These are phyloP conservation scores for Xylaria sp. DNA, from an alignment of 2,329 filamentous ascomycete species.

Conservation along the genomic window DNA sequence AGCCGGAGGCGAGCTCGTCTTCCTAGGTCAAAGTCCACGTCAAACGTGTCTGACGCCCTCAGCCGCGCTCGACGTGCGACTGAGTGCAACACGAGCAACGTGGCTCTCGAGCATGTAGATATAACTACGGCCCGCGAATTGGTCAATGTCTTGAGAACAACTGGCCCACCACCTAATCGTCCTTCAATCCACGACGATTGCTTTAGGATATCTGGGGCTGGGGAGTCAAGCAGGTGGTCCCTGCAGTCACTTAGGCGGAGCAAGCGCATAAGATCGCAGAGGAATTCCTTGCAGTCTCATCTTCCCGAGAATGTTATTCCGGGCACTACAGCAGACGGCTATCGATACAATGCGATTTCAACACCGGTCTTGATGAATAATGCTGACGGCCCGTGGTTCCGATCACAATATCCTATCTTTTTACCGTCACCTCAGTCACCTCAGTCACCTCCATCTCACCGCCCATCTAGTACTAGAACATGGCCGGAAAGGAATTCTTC, in stretches of 20 bases:
- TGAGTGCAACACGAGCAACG: slow-evolving; percentile 23
- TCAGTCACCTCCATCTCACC: slow-evolving; percentile 4
- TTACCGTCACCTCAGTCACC: slow-evolving; percentile 14
- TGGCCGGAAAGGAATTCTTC: slow-evolving; percentile 34
- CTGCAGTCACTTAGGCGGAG: slow-evolving; percentile 31
- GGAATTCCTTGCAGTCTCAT: slow-evolving; percentile 17
- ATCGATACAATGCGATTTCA: slow-evolving; percentile 30
- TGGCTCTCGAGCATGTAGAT: slow-evolving; percentile 28
- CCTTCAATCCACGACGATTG: slow-evolving; percentile 27
- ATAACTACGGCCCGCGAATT: slow-evolving; percentile 31
- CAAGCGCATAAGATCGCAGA: slow-evolving; percentile 26
- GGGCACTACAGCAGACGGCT: slow-evolving; percentile 27
- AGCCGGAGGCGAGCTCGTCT: slow-evolving; percentile 25
- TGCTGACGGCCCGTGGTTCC: slow-evolving; percentile 25
- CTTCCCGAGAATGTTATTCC: slow-evolving; percentile 27
- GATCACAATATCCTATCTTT: slow-evolving; percentile 34
- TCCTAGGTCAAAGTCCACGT: slow-evolving; percentile 38
- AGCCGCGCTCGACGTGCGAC: not conserved
- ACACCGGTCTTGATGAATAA: slow-evolving; percentile 14
- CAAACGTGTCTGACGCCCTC: slow-evolving; percentile 34
- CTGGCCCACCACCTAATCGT: slow-evolving; percentile 29
- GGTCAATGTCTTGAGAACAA: slow-evolving; percentile 33
- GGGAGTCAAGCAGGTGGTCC: slow-evolving; percentile 27
- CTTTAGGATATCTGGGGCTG: slow-evolving; percentile 16
- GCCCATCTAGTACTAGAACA: not conserved